Base-by-base conservation (phyloP, 257 asterid genomes). In the Scutellaria minor region DNA sequence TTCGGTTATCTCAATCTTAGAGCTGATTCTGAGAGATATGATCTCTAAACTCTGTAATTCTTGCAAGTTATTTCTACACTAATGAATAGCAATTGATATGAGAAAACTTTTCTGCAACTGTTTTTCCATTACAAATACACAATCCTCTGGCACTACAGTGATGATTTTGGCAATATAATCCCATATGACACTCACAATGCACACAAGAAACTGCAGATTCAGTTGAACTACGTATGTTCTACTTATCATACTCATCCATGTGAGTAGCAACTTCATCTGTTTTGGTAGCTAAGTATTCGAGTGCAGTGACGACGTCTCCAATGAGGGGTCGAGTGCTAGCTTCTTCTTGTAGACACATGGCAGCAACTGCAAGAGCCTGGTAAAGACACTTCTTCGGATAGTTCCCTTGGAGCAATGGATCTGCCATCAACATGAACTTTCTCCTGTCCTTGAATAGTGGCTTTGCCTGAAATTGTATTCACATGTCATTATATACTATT, bases 1-100 rank as follows among this genome's bases (percentile, higher is more conserved):
- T 92, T 87, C 73, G 68, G 85, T 75, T 93, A 88, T 68, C 82
- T 75, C 12, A 90, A 87, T 79, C 97, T 93, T n/a, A 84, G 84
- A 56, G 86, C 61, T 71, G 87, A 89, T 68, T 88, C 91, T n/a
- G 68, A 71, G 74, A 85, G 91, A 82, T 84, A 73, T 57, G 83
- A 87, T 66, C 77, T 68, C 64, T 64, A 66, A 37, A 50, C 14
- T 40, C 1, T 48, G 58, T 53, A 61, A 51, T 61, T 24, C 11
- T 37, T 56, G 59, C n/a, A 64, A 14, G 69, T 56, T 46, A 18
- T 51, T 66, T 54, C 11, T 35, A 2, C 9, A 18, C 55, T 42
- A 20, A 6, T 63, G 9, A 31, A 31, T 31, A 31, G 37, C 37
- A 31, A 31, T 31, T 31, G 37, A 3, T 31, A 31, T 3, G 5